Evolutionary conservation across 192 early-diverging fungal genomes (phyloP).

Genomic region (Rhizophagus prolifer): DNA sequence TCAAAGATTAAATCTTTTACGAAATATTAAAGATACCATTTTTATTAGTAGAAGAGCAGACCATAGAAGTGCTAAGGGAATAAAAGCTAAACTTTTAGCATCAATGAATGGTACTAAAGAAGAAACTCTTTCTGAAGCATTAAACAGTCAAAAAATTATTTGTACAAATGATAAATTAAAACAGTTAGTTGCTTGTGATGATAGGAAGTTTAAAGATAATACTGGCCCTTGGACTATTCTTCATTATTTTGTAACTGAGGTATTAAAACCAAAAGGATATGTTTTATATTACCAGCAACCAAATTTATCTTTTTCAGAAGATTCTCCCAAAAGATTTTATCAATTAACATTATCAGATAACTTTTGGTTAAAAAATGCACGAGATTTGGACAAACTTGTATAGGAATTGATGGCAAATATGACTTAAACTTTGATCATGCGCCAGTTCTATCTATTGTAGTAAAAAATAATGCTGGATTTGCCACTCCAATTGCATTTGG

Average conservation of each 20-base stretch:
- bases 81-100: slow-evolving; percentile 5
- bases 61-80: not conserved
- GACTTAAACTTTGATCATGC: not conserved
- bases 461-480: not conserved
- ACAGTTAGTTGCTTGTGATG: not conserved
- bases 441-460: not conserved
- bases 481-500: not conserved
- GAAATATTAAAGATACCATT: not conserved
- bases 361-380: not conserved
- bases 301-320: not conserved
- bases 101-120: not conserved
- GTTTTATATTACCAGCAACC: not conserved
- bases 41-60: not conserved
- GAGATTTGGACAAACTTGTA: not conserved
- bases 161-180: slow-evolving; percentile 5
- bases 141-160: not conserved
- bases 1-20: too few relatives aligned
- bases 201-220: slow-evolving; percentile 8
- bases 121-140: not conserved
- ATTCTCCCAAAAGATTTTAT: not conserved
- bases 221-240: not conserved
- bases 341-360: not conserved
- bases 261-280: not conserved
- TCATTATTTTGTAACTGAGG: slow-evolving; percentile 2
- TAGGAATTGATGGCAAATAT: not conserved